Evolutionary conservation across 371 early-diverging fungal species (phyloP).

Genomic region (Sporodiniella umbellata): DNA sequence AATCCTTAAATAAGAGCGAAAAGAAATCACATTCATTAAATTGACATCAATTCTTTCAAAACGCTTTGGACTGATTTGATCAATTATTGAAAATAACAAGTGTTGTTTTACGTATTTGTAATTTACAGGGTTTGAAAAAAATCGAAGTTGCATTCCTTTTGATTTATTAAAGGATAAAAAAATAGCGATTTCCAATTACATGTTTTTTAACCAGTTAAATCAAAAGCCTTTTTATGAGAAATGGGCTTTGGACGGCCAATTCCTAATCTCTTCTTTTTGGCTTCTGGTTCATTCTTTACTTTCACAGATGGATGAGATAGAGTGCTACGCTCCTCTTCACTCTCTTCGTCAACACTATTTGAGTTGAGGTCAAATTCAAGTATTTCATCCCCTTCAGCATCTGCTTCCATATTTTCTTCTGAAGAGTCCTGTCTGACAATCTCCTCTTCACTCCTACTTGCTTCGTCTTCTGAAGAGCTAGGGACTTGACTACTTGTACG

Average conservation of each 20-base stretch:
- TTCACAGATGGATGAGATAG: not conserved
- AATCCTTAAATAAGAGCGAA: too few species aligned
- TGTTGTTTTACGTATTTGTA: too few species aligned
- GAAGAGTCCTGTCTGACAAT: not conserved
- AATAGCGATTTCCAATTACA: too few species aligned
- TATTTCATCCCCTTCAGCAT: not conserved
- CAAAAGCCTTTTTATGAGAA: constrained; percentile 5
- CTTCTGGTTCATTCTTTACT: not conserved
- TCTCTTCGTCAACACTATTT: constrained; percentile 6
- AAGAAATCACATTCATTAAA: too few species aligned
- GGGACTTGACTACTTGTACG: constrained; percentile 14
- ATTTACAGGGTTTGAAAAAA: too few species aligned
- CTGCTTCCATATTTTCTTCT: not conserved
- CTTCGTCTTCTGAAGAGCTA: constrained; percentile 16
- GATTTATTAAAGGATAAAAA: too few species aligned
- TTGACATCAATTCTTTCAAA: too few species aligned
- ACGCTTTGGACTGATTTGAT: too few species aligned
- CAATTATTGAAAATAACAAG: too few species aligned
- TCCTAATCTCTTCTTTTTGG: constrained; percentile 15
- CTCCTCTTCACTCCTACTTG: constrained; percentile 1
- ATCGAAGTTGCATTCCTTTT: too few species aligned
- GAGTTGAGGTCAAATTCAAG: not conserved
- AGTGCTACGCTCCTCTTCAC: constrained; percentile 4
- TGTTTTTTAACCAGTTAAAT: constrained; percentile 11
- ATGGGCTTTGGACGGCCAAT: constrained; percentile 7